Percentiles rank a stretch among this genome's conserved stretches.
Conservation (phyloP, 306 rosid genomes). For the Begonia fuchsioides region DNA sequence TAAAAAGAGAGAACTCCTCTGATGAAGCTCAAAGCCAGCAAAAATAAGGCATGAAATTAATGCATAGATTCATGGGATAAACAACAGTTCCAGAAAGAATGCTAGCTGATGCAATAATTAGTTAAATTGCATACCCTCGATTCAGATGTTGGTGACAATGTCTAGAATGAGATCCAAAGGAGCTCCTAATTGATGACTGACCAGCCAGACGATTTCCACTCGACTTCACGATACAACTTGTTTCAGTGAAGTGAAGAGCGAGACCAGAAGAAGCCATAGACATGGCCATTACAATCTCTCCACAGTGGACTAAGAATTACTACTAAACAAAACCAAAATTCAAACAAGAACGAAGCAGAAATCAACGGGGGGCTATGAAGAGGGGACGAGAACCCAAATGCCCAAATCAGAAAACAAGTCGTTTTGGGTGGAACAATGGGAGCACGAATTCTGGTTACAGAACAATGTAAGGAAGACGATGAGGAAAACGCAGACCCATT, state of each 20-base stretch:
- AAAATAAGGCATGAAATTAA: neutral
- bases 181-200: conserved; percentile 16
- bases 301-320: neutral
- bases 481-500: conserved; percentile 10
- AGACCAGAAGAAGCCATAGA: conserved; percentile 44
- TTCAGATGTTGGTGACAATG: conserved; percentile 22
- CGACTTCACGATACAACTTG: conserved; percentile 16
- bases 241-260: conserved; percentile 27
- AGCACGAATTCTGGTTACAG: conserved; percentile 10
- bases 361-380: conserved; percentile 12
- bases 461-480: conserved; percentile 7
- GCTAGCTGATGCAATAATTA: neutral
- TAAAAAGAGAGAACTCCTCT: neutral
- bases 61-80: neutral
- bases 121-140: conserved; percentile 24
- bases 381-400: conserved; percentile 5
- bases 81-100: neutral
- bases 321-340: neutral
- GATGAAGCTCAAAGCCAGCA: neutral
- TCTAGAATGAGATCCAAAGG: conserved; percentile 28
- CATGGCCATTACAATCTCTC: conserved; percentile 24
- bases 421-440: conserved; percentile 3
- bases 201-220: conserved; percentile 13
- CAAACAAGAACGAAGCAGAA: neutral
- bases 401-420: conserved; percentile 7